phyloP scores from a whole-genome alignment of 2,329 filamentous ascomycete species.

The Trichoderma oligosporum region DNA sequence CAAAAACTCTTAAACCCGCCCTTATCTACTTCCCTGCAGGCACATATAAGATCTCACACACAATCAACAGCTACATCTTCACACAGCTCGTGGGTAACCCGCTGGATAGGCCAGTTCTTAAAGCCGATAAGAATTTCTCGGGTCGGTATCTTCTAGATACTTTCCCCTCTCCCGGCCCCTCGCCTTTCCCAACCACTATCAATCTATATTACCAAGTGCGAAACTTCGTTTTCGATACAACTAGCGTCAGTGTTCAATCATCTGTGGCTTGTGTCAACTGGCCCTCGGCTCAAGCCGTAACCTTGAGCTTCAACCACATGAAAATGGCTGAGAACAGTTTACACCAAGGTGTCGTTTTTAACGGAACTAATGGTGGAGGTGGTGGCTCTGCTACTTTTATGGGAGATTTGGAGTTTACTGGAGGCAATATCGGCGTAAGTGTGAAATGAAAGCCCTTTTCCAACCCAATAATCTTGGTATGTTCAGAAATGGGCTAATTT shows the following conservation, averaged over 20 bases:
- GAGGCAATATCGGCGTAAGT: conserved; percentile 17
- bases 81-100: conserved; percentile 24
- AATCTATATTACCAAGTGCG: conserved; percentile 21
- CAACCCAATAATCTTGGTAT: neutral
- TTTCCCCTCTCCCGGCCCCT: conserved; percentile 18
- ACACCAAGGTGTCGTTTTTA: conserved; percentile 21
- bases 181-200: conserved; percentile 21
- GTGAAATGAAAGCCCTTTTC: neutral
- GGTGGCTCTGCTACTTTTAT: conserved; percentile 21
- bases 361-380: conserved; percentile 17
- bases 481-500: no score
- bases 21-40: conserved; percentile 30
- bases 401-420: conserved; percentile 18
- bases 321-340: conserved; percentile 17
- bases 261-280: conserved; percentile 20
- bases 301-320: conserved; percentile 19
- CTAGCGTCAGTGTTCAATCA: conserved; percentile 9
- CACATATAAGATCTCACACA: conserved; percentile 23
- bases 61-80: conserved; percentile 22
- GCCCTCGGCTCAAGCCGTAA: conserved; percentile 21
- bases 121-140: conserved; percentile 17
- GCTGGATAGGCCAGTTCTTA: conserved; percentile 17
- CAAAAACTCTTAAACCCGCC: conserved; percentile 19
- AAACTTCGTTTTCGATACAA: conserved; percentile 21
- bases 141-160: conserved; percentile 18